phyloP scores from a whole-genome alignment of 2,329 filamentous ascomycete genomes.

The Pyricularia pennisetigena region DNA sequence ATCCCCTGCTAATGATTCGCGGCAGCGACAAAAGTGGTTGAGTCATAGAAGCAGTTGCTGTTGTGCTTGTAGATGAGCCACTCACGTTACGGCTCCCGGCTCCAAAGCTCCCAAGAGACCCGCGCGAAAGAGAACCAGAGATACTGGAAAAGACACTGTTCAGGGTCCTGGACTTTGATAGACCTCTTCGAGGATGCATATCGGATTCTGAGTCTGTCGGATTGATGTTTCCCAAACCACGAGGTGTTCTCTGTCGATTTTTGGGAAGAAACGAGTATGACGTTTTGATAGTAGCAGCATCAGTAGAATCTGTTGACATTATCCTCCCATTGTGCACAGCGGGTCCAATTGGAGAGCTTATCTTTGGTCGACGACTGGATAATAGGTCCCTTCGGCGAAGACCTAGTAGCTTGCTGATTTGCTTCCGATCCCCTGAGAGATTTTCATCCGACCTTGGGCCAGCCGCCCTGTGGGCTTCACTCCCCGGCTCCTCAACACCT shows the following conservation, averaged over 20 bases:
- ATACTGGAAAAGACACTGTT: slow-evolving; percentile 6
- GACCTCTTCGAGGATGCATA: not conserved
- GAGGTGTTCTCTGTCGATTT: not conserved
- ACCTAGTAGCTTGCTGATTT: slow-evolving; percentile 1
- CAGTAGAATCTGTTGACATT: slow-evolving; percentile 2
- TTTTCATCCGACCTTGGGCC: not conserved
- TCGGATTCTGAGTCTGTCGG: not conserved
- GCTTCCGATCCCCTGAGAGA: not conserved
- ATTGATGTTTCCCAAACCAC: not conserved
- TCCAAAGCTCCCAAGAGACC: slow-evolving; percentile 5
- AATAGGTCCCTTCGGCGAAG: not conserved
- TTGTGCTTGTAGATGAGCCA: slow-evolving; percentile 4
- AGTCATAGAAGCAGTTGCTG: not conserved
- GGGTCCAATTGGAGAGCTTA: slow-evolving; percentile 2
- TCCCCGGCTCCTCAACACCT: not conserved
- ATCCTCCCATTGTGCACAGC: slow-evolving; percentile 3
- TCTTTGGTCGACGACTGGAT: not conserved
- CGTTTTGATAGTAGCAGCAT: not conserved
- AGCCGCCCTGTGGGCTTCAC: not conserved
- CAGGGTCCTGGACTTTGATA: slow-evolving; percentile 6
- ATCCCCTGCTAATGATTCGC: not conserved
- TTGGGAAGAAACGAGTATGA: slow-evolving; percentile 6
- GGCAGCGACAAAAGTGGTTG: not conserved
- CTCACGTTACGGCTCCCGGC: slow-evolving; percentile 4
- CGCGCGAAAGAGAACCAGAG: slow-evolving; percentile 6